phyloP scores from a whole-genome alignment of 805 yeast species.

The Candida pini region DNA sequence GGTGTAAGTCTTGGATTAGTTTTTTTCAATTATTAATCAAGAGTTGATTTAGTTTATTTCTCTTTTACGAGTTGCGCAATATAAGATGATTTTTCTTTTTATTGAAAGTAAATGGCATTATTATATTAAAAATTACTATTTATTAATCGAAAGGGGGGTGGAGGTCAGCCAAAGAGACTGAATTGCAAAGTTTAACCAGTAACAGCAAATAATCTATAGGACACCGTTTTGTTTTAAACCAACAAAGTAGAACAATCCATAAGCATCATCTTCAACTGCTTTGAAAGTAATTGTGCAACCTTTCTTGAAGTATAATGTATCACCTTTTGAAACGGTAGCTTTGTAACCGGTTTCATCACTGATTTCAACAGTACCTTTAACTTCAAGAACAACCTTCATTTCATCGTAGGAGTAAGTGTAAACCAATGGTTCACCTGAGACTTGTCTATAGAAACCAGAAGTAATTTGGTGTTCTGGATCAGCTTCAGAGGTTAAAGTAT shows the following conservation, averaged over 20 bases:
- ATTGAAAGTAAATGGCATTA: no score
- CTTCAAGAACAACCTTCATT: constrained; percentile 62
- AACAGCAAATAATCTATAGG: constrained; percentile 8
- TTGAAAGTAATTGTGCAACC: constrained; percentile 61
- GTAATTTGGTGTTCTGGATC: constrained; percentile 52
- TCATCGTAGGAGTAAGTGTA: constrained; percentile 60
- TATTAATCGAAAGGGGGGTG: no score
- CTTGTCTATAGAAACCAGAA: constrained; percentile 66
- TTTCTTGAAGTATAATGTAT: constrained; percentile 57
- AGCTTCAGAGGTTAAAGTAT: constrained; percentile 49
- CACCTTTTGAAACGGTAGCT: constrained; percentile 56
- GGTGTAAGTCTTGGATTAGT: no score
- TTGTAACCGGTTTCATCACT: constrained; percentile 58
- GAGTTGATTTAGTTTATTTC: no score
- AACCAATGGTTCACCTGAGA: constrained; percentile 57
- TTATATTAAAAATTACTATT: no score
- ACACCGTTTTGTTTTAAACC: constrained; percentile 44
- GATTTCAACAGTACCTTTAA: constrained; percentile 54
- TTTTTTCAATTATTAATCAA: no score
- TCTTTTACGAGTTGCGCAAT: no score
- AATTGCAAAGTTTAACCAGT: no score
- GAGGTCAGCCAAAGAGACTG: no score
- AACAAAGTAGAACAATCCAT: constrained; percentile 54
- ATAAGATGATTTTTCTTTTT: no score
- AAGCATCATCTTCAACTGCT: constrained; percentile 39